Evolutionary conservation across 2,329 filamentous ascomycete species (phyloP).

Genomic region (Diaporthe velutina): DNA sequence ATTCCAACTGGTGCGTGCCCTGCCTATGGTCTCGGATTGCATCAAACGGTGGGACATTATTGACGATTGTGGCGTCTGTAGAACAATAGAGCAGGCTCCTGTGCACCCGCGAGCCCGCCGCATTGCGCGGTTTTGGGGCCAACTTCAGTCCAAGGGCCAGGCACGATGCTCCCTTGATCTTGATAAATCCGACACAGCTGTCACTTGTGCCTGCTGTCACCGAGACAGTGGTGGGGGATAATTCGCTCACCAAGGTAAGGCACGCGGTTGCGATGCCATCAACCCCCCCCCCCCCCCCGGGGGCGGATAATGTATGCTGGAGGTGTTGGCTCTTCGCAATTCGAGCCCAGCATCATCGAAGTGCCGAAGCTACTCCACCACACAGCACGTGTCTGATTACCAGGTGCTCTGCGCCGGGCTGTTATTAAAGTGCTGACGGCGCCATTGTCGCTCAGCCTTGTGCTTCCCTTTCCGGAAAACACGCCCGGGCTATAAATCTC

Average conservation of each 20-base stretch:
- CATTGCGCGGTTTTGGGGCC: not conserved
- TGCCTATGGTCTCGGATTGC: constrained; percentile 10
- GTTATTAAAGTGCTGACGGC: constrained; percentile 27
- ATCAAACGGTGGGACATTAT: constrained; percentile 15
- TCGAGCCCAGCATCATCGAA: not conserved
- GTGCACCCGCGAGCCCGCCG: not conserved
- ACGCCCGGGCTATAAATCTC: constrained; percentile 16
- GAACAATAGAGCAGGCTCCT: constrained; percentile 4
- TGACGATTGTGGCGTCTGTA: constrained; percentile 6
- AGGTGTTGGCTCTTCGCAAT: not conserved
- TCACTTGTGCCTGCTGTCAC: not conserved
- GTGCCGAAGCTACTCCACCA: not conserved
- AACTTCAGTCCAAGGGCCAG: not conserved
- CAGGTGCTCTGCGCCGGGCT: not conserved
- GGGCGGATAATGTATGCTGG: not conserved
- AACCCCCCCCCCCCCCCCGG: not conserved
- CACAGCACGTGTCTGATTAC: not conserved
- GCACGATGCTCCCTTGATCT: too few relatives aligned
- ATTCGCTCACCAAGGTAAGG: not conserved
- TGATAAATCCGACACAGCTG: not conserved
- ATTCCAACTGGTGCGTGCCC: too few relatives aligned
- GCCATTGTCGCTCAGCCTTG: constrained; percentile 15
- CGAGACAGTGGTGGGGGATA: not conserved
- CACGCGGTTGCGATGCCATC: not conserved
- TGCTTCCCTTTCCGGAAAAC: constrained; percentile 24